Evolutionary conservation across 192 early-diverging fungal species (phyloP).

Genomic region (Podila minutissima): DNA sequence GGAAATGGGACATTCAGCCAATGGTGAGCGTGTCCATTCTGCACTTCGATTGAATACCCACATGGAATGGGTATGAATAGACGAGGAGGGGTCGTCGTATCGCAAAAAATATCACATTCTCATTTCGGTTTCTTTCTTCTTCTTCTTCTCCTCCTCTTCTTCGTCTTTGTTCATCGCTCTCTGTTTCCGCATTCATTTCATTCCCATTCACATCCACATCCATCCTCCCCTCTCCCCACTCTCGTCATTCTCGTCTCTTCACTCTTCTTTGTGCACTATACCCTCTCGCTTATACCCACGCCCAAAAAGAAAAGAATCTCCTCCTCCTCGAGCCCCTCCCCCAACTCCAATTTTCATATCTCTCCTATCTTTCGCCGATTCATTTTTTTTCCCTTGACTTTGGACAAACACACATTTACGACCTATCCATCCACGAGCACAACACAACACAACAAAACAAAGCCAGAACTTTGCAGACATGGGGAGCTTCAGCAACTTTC

Average conservation of each 20-base stretch:
- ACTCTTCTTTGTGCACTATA: neutral
- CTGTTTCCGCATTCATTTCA: slow-evolving; percentile 4
- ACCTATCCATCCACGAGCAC: slow-evolving; percentile 2
- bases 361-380: slow-evolving; percentile 6
- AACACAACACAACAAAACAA: neutral
- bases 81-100: neutral
- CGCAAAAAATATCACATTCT: neutral
- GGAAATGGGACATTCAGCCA: no score
- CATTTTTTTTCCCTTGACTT: neutral
- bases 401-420: neutral
- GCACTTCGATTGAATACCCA: no score
- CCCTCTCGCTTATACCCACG: no score
- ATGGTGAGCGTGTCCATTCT: no score
- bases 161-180: neutral
- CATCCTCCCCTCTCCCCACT: neutral
- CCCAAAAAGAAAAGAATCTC: neutral
- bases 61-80: neutral
- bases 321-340: neutral
- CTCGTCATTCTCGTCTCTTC: neutral
- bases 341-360: slow-evolving; percentile 1
- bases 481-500: slow-evolving; percentile 40
- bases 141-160: neutral
- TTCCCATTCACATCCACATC: neutral
- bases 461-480: slow-evolving; percentile 11
- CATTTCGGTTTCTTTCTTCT: neutral